These are phyloP conservation scores for Sonneratia alba DNA, from an alignment of 345 rosid genomes.

Conservation along the genomic window DNA sequence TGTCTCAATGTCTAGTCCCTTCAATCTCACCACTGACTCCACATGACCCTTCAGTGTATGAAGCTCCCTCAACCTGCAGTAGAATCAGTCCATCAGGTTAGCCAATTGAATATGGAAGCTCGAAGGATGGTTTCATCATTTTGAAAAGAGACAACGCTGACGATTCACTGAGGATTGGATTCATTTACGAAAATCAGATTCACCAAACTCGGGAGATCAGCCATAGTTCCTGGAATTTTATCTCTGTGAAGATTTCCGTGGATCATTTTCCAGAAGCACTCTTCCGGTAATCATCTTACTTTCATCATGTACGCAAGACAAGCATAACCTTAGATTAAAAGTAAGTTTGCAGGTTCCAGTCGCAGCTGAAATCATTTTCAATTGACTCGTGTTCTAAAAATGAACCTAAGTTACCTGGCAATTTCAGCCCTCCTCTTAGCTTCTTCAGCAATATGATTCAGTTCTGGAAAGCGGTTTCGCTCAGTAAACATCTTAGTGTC, in stretches of 20 bases:
- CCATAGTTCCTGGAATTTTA: too few species aligned
- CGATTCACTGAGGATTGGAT: neutral
- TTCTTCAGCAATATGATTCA: constrained; percentile 93
- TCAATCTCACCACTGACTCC: constrained; percentile 87
- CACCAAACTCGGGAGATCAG: too few species aligned
- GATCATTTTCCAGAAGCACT: too few species aligned
- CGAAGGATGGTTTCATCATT: neutral
- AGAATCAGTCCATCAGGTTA: neutral
- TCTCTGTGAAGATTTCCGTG: too few species aligned
- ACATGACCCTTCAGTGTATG: constrained; percentile 94
- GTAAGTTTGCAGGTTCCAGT: neutral
- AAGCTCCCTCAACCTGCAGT: constrained; percentile 76
- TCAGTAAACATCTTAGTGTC: constrained; percentile 92
- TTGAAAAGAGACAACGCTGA: neutral
- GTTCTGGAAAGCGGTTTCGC: constrained; percentile 72
- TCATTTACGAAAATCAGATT: too few species aligned
- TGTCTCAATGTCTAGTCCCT: constrained; percentile 93
- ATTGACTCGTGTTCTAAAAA: neutral
- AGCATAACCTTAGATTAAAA: too few species aligned
- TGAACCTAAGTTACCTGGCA: constrained; percentile 44
- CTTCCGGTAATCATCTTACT: too few species aligned
- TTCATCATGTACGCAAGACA: too few species aligned
- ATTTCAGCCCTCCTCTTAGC: constrained; percentile 98
- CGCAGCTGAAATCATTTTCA: neutral
- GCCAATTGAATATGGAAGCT: neutral